Evolutionary conservation across 257 asterid genomes (phyloP), one percentile per base, ranked within the genome.

Genomic region (Handroanthus guayacan): DNA sequence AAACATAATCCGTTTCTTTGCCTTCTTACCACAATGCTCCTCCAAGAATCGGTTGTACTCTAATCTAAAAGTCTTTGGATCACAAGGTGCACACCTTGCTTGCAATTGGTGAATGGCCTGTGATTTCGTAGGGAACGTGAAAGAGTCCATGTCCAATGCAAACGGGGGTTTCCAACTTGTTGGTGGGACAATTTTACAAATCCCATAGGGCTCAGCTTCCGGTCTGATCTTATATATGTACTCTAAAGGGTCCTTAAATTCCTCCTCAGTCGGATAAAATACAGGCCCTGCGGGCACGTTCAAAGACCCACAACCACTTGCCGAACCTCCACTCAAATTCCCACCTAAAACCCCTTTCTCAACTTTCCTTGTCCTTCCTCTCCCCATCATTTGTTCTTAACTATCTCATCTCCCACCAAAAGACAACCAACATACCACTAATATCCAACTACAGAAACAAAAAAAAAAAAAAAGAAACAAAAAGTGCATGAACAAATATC

Each of bases 41-140:
- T 88, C 93, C 86, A 94, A 75, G 84, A 92, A 94, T 37, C 93
- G 85, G 78, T 72, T 76, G 77, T 94, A 94, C 85, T 94, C 99
- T 73, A 94, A 78, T 50, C 77, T 79, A 83, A 94, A 94, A 13
- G 99, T 94, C 86, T 86, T 89, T 9, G 97, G 84, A 80, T 94
- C 99, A 72, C 95, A 89, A 3, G 97, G 85, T 2, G 99, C 94
- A 57, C 88, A 78, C 64, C 99, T 87, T 0, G 93, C 96, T 83
- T 94, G 99, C 84, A 94, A 86, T 77, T 92, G 97, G 84, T 94
- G 99, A 81, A 94, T 94, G 55, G 97, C 96, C 74, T 94, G 99
- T 0, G 96, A 84, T 81, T 94, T 94, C 3, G 99, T 92, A 1
- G 95, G 97, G 76, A 94, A 94, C 0, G 86, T 87, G 81, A 94